Evolutionary conservation across 768 basidiomycete genomes (phyloP).

Genomic region (Leucosporidium scottii): DNA sequence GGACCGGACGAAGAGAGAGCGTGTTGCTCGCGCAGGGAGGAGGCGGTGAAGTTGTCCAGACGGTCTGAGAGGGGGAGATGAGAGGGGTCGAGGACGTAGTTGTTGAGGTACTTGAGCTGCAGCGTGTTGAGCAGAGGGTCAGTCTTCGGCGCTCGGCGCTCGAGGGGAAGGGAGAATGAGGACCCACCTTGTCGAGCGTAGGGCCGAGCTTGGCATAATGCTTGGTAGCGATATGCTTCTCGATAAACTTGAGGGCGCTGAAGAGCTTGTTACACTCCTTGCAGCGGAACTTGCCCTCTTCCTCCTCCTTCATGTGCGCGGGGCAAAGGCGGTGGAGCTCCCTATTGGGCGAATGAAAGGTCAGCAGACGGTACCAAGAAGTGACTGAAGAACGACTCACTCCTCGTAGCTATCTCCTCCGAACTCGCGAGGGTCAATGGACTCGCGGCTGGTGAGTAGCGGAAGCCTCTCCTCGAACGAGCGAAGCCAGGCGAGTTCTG

Average conservation of each 20-base stretch:
- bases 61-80: conserved; percentile 50
- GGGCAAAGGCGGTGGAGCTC: conserved; percentile 73
- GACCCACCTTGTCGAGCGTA: conserved; percentile 69
- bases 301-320: conserved; percentile 83
- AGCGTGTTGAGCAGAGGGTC: conserved; percentile 20
- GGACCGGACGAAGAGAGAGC: conserved; percentile 17
- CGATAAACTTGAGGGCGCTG: conserved; percentile 92
- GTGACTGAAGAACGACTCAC: conserved; percentile 48
- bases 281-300: conserved; percentile 94
- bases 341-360: conserved; percentile 46
- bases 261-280: conserved; percentile 91
- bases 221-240: conserved; percentile 94
- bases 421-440: conserved; percentile 77
- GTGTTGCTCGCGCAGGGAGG: neutral
- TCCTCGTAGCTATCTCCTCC: conserved; percentile 85
- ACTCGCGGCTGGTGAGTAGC: conserved; percentile 66
- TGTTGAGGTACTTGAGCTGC: conserved; percentile 75
- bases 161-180: neutral
- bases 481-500: conserved; percentile 80
- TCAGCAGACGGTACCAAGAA: neutral
- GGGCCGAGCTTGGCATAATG: conserved; percentile 69
- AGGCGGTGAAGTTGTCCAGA: neutral
- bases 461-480: conserved; percentile 80
- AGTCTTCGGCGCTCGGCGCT: conserved; percentile 12
- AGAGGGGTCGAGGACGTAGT: conserved; percentile 92